Conservation (phyloP, 352 stramenopile species). For the Globisporangium ultimum region DNA sequence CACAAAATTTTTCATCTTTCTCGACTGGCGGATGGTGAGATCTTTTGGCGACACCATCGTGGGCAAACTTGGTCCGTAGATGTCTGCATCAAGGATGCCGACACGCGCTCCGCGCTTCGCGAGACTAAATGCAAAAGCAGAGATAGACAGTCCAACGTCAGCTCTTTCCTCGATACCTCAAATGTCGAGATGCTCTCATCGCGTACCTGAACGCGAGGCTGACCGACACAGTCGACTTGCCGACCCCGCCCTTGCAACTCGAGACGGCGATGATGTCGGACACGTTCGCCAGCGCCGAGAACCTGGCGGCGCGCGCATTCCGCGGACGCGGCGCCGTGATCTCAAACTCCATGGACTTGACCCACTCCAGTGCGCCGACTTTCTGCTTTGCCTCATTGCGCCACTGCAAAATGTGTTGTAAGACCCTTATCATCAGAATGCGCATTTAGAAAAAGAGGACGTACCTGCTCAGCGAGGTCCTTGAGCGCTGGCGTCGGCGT, state of each 20-base stretch:
- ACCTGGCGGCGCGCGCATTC: slow-evolving; percentile 64
- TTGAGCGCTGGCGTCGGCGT: slow-evolving; percentile 61
- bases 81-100: slow-evolving; percentile 98
- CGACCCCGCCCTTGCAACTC: slow-evolving; percentile 97
- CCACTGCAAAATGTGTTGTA: slow-evolving; percentile 39
- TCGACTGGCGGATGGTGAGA: slow-evolving; percentile 63
- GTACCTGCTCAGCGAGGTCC: slow-evolving; percentile 64
- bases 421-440: too few species aligned
- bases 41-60: slow-evolving; percentile 92
- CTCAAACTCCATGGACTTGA: slow-evolving; percentile 63
- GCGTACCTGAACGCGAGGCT: slow-evolving; percentile 94
- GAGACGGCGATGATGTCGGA: slow-evolving; percentile 88
- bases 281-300: slow-evolving; percentile 78
- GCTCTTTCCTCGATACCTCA: background rate
- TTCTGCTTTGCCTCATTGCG: slow-evolving; percentile 44
- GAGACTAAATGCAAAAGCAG: slow-evolving; percentile 38
- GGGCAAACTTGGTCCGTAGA: slow-evolving; percentile 98
- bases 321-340: slow-evolving; percentile 56
- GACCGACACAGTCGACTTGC: slow-evolving; percentile 98
- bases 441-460: background rate
- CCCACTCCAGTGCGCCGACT: slow-evolving; percentile 68
- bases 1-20: slow-evolving; percentile 69
- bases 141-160: too few species aligned
- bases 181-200: background rate
- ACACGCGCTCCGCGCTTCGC: slow-evolving; percentile 90